Conservation (phyloP, 306 rosid species). For the Vigna angularis region DNA sequence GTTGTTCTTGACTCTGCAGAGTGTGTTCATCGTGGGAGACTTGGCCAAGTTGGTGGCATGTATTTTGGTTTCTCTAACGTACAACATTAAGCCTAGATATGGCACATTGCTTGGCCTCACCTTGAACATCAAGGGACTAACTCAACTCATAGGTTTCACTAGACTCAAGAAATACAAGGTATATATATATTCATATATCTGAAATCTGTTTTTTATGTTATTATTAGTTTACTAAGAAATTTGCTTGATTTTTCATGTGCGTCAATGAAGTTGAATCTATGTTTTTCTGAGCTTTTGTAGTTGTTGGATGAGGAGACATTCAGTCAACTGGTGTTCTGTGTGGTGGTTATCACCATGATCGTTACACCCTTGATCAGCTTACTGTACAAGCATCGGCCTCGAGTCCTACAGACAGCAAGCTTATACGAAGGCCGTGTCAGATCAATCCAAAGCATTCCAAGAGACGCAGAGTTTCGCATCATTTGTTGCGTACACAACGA, state of each 20-base stretch:
- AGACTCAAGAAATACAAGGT: constrained; percentile 32
- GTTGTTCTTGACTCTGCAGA: constrained; percentile 15
- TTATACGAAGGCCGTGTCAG: neutral
- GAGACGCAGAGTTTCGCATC: constrained; percentile 44
- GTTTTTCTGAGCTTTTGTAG: constrained; percentile 37
- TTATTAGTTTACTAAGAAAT: too few species aligned
- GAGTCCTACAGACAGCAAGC: neutral
- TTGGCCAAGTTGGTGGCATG: constrained; percentile 41
- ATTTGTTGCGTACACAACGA: constrained; percentile 58
- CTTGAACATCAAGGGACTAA: constrained; percentile 56
- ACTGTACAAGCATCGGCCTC: constrained; percentile 24
- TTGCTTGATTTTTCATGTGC: too few species aligned
- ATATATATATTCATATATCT: too few species aligned
- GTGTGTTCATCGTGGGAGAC: constrained; percentile 2
- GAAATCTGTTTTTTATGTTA: too few species aligned
- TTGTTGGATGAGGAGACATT: constrained; percentile 34
- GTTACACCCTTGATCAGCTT: constrained; percentile 35
- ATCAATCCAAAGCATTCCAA: constrained; percentile 43
- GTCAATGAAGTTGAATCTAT: too few species aligned
- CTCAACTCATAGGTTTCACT: constrained; percentile 37
- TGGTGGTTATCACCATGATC: constrained; percentile 32
- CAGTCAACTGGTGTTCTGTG: constrained; percentile 38
- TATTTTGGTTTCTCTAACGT: constrained; percentile 35
- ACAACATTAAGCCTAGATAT: constrained; percentile 47
- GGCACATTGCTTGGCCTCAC: constrained; percentile 50